Conservation (phyloP, 1,139 yeast species). For the Entelexis paramagnoliae region DNA sequence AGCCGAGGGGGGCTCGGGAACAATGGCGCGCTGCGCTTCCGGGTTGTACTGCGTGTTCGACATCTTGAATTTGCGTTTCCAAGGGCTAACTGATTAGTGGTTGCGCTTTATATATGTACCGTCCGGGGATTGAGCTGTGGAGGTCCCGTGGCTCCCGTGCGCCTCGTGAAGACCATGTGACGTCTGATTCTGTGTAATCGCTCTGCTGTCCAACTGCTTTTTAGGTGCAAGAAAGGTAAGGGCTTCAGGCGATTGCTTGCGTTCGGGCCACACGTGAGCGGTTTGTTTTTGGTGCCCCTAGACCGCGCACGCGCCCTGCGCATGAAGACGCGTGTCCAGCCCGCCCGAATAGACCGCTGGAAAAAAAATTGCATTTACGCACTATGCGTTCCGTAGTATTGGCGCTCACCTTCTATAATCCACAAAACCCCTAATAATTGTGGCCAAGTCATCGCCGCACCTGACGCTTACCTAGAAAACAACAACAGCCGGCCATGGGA, state of each 20-base stretch:
- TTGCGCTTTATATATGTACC: conserved; percentile 1
- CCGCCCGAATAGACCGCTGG: not conserved
- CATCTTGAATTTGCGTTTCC: not conserved
- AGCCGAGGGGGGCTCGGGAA: conserved; percentile 35
- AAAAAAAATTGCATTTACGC: not conserved
- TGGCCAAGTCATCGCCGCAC: not conserved
- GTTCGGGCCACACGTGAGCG: not conserved
- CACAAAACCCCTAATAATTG: too few relatives aligned
- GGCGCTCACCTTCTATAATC: not conserved
- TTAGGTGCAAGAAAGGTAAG: not conserved
- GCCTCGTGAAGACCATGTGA: conserved; percentile 4
- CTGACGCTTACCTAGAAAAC: not conserved
- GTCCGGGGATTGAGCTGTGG: not conserved
- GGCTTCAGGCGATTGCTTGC: conserved; percentile 5
- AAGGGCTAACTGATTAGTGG: not conserved
- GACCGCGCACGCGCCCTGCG: not conserved
- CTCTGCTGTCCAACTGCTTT: not conserved
- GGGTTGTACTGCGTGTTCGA: conserved; percentile 14
- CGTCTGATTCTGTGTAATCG: conserved; percentile 4
- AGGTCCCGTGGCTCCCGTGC: conserved; percentile 9
- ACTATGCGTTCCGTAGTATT: not conserved
- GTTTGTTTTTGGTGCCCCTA: not conserved
- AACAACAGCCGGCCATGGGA: not conserved
- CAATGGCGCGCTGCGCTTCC: conserved; percentile 29
- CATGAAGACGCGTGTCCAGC: not conserved